phyloP scores from a whole-genome alignment of 148 eudicot genomes.

The Rhododendron molle region DNA sequence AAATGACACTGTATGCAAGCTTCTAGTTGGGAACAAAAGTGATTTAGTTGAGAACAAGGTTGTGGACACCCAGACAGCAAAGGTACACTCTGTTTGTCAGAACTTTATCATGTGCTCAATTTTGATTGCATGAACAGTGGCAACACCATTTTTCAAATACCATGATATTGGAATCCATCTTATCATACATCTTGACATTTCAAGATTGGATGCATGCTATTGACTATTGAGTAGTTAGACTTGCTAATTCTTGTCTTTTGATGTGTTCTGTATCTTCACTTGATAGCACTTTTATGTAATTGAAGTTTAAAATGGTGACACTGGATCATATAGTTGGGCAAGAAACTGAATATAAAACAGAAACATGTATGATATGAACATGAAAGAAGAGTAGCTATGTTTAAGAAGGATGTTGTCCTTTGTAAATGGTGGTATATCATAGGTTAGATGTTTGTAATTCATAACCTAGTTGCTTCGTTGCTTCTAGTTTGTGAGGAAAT shows the following conservation, averaged over 20 bases:
- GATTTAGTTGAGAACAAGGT: conserved; percentile 88
- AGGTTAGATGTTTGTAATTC: background rate
- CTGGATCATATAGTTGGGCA: background rate
- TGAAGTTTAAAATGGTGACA: background rate
- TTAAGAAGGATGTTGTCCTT: background rate
- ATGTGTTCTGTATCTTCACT: background rate
- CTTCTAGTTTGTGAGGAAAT: background rate
- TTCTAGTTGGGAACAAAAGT: conserved; percentile 92
- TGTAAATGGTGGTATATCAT: background rate
- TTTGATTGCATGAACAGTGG: background rate
- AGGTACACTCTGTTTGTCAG: conserved; percentile 36
- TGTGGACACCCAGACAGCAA: conserved; percentile 69
- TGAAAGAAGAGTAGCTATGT: background rate
- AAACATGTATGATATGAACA: background rate
- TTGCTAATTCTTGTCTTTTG: conserved; percentile 1
- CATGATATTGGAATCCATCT: background rate
- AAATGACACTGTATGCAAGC: conserved; percentile 87
- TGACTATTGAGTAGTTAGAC: background rate
- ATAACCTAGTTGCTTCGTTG: background rate
- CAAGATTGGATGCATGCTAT: background rate
- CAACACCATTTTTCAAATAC: background rate
- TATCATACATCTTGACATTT: background rate
- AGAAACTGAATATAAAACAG: background rate
- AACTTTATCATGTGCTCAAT: background rate
- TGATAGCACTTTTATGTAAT: background rate